Conservation (phyloP, 2,329 filamentous ascomycete genomes). For the Calonectria fujianensis region DNA sequence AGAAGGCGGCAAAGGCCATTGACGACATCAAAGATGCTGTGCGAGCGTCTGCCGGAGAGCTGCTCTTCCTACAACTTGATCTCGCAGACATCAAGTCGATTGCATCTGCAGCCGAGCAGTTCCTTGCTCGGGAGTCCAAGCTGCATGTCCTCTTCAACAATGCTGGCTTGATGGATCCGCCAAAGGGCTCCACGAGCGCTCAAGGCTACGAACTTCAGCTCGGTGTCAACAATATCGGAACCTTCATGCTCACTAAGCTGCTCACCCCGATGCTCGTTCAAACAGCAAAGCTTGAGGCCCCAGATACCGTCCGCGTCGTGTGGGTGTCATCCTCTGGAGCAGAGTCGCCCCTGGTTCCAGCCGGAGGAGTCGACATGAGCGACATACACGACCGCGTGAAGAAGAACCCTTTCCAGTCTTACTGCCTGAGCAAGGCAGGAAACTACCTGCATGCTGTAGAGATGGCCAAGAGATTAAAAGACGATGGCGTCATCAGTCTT, state of each 20-base stretch:
- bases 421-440: slow-evolving; percentile 44
- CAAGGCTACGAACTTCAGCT: slow-evolving; percentile 48
- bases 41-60: slow-evolving; percentile 11
- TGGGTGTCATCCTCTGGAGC: slow-evolving; percentile 44
- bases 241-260: slow-evolving; percentile 45
- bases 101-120: slow-evolving; percentile 34
- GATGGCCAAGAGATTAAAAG: slow-evolving; percentile 29
- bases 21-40: slow-evolving; percentile 4
- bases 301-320: slow-evolving; percentile 40
- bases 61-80: slow-evolving; percentile 33
- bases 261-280: slow-evolving; percentile 31
- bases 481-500: slow-evolving; percentile 38
- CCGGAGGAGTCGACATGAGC: slow-evolving; percentile 41
- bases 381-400: slow-evolving; percentile 10
- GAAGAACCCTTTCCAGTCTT: slow-evolving; percentile 43
- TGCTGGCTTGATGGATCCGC: slow-evolving; percentile 43
- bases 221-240: slow-evolving; percentile 44
- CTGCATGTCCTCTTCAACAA: slow-evolving; percentile 48
- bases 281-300: slow-evolving; percentile 16
- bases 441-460: slow-evolving; percentile 43
- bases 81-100: slow-evolving; percentile 42
- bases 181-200: slow-evolving; percentile 36
- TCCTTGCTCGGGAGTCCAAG: slow-evolving; percentile 34
- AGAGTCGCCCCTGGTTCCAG: slow-evolving; percentile 39
- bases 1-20: slow-evolving; percentile 34